Evolutionary conservation across 2,329 filamentous ascomycete species (phyloP).

Genomic region (Coniochaeta prunicola): DNA sequence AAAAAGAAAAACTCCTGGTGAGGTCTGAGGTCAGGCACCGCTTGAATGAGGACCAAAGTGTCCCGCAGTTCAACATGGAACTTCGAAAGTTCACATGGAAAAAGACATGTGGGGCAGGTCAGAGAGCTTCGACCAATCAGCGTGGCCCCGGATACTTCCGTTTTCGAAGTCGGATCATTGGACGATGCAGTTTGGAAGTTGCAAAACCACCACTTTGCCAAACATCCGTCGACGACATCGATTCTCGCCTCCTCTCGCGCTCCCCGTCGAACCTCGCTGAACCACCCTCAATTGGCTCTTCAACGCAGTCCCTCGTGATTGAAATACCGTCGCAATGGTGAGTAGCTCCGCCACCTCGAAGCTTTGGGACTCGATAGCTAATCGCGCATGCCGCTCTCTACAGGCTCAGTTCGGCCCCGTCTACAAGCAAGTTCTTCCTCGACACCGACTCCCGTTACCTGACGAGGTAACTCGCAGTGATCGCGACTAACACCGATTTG

Average conservation of each 20-base stretch:
- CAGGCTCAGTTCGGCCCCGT: slow-evolving; percentile 5
- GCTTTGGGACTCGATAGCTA: slow-evolving; percentile 11
- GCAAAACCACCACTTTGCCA: neutral
- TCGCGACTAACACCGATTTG: slow-evolving; percentile 13
- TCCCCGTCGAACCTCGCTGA: neutral
- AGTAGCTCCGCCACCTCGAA: neutral
- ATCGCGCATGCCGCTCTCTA: slow-evolving; percentile 3
- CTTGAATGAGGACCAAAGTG: neutral
- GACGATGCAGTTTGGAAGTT: neutral
- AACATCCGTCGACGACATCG: neutral
- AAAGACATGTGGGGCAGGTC: neutral
- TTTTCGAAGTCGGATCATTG: neutral
- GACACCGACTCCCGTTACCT: neutral
- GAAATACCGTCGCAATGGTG: slow-evolving; percentile 3
- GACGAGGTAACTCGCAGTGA: neutral
- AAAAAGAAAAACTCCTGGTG: too few relatives aligned
- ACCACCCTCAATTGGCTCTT: slow-evolving; percentile 1
- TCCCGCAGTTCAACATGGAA: too few relatives aligned
- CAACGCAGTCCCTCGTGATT: neutral
- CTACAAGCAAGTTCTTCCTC: slow-evolving; percentile 14
- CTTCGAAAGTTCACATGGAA: neutral
- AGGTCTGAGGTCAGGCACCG: too few relatives aligned
- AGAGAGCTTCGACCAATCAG: neutral
- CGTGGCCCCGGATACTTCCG: neutral
- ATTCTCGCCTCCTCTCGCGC: neutral